Evolutionary conservation across 2,329 filamentous ascomycete genomes (phyloP), one percentile per base, ranked within the genome.

Genomic region (Claviceps monticola): DNA sequence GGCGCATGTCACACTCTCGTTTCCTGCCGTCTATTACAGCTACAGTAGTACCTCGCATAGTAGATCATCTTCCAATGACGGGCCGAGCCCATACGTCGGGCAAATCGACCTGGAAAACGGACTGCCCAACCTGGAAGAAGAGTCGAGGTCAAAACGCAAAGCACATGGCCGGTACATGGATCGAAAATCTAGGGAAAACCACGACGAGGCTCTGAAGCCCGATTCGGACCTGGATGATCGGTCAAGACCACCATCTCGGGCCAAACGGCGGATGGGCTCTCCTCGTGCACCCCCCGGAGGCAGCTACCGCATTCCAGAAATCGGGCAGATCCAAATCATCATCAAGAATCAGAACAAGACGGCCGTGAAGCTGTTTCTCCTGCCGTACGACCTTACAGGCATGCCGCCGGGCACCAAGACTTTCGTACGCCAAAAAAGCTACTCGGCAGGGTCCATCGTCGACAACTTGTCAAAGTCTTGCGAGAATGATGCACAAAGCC

Each of bases 301-400:
- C 38, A 88, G 86, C 62, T 98, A 97, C 65, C 84, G 93, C 44
- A 95, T 98, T 50, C 93, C 93, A 0, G 84, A 93, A 62, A 86
- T 90, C 65, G 93, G 93, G 0, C 93, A 97, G 66, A 74, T 98
- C 14, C 93, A 98, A 61, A 95, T 98, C 56, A 84, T 98, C 55
- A 88, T 98, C 65, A 97, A 97, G 66, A 98, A 97, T 61, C 91
- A 90, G 16, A 95, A 97, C 70, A 97, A 97, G 64, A 97, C 93
- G 3, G 93, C 93, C 1, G 91, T 97, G 51, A 97, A 98, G 66
- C 74, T 98, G 0, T 97, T 97, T 59, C 75, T 97, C 23, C 81
- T 98, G 2, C 93, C 91, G 0, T 98, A 97, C 60, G 89, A 97
- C 63, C 73, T 98, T 1, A 77, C 81, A 1, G 91, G 88, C 49